A percentile compares a stretch with the other conserved stretches of the same genome.
Evolutionary conservation across 2,329 filamentous ascomycete species (phyloP).

Genomic region (Zymoseptoria passerinii): DNA sequence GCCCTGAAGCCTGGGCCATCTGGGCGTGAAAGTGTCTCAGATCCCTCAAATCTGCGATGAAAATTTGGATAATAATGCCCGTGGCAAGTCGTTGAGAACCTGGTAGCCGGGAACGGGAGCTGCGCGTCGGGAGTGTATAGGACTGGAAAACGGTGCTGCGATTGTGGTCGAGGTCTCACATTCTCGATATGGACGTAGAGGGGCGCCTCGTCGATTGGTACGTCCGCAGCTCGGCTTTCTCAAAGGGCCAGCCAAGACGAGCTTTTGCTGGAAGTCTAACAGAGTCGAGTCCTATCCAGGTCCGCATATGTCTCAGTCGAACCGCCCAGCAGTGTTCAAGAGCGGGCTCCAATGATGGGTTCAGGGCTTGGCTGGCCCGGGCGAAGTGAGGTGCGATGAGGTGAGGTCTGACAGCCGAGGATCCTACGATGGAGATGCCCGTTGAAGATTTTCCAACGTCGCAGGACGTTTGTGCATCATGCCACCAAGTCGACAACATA

Average conservation of each 20-base stretch:
- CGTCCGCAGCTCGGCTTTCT: background rate
- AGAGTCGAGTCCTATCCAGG: background rate
- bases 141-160: background rate
- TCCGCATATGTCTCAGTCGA: background rate
- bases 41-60: background rate
- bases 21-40: background rate
- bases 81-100: background rate
- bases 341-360: background rate
- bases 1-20: background rate
- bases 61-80: background rate
- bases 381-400: background rate
- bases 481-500: background rate
- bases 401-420: background rate
- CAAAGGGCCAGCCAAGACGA: background rate
- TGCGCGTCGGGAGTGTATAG: background rate
- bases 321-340: background rate
- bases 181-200: background rate
- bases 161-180: background rate
- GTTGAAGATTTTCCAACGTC: background rate
- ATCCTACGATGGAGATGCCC: background rate
- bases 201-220: background rate
- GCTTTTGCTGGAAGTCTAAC: background rate
- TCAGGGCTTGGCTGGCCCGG: background rate
- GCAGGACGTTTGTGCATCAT: too few relatives aligned
- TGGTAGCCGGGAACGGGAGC: background rate